Evolutionary conservation across 2,329 filamentous ascomycete genomes (phyloP).

Genomic region (Tolypocladium amazonense): DNA sequence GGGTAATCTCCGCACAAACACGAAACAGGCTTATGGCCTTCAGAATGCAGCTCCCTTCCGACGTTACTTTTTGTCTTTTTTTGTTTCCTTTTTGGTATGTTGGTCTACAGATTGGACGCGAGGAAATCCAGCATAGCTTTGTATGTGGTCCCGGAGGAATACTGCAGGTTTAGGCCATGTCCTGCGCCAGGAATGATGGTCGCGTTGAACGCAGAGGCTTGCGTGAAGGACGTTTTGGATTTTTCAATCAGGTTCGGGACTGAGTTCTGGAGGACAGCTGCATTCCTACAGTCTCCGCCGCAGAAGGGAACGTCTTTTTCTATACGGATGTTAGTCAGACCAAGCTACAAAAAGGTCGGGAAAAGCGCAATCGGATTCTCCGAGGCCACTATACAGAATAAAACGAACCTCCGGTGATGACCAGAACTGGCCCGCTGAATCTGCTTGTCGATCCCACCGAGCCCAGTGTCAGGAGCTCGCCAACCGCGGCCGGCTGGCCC

Average conservation of each 20-base stretch:
- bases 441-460: constrained; percentile 19
- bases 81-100: neutral
- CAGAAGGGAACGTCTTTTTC: constrained; percentile 46
- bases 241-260: constrained; percentile 31
- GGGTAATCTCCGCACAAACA: neutral
- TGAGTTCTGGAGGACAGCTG: constrained; percentile 21
- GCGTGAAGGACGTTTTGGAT: constrained; percentile 29
- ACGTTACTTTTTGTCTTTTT: neutral
- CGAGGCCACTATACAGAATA: neutral
- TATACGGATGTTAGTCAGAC: constrained; percentile 7
- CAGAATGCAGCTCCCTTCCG: neutral
- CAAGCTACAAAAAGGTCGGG: neutral
- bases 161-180: constrained; percentile 39
- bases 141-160: constrained; percentile 21
- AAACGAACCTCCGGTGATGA: constrained; percentile 43
- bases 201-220: constrained; percentile 37
- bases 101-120: neutral
- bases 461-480: constrained; percentile 48
- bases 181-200: constrained; percentile 42
- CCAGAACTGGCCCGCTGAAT: constrained; percentile 43
- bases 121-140: constrained; percentile 25
- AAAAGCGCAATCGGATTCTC: neutral
- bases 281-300: constrained; percentile 46
- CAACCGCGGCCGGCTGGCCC: constrained; percentile 46
- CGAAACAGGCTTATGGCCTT: neutral